These are phyloP conservation scores for Exophiala alcalophila DNA, from an alignment of 2,329 filamentous ascomycete genomes.

Conservation along the genomic window DNA sequence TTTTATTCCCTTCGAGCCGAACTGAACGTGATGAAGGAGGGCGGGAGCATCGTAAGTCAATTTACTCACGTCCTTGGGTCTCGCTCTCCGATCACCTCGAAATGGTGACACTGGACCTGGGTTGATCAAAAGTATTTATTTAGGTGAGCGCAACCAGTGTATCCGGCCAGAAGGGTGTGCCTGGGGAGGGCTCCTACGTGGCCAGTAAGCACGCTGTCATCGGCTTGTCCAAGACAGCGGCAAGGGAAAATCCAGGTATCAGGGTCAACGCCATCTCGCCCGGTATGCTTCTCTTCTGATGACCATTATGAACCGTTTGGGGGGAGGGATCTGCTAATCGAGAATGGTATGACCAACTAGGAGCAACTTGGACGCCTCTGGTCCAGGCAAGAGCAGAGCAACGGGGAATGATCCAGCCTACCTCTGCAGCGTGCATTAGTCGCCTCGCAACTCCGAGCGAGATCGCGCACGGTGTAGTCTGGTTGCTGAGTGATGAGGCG, in stretches of 20 bases:
- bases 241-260: constrained; percentile 36
- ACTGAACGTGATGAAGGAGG: constrained; percentile 40
- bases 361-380: constrained; percentile 4
- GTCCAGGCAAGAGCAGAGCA: neutral
- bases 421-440: neutral
- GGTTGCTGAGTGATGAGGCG: constrained; percentile 46
- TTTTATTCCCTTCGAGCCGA: constrained; percentile 54
- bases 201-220: constrained; percentile 44
- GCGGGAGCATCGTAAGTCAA: constrained; percentile 10
- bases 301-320: neutral
- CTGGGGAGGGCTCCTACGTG: constrained; percentile 39
- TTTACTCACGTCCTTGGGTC: neutral
- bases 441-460: constrained; percentile 24
- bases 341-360: constrained; percentile 1
- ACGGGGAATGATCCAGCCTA: neutral
- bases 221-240: constrained; percentile 42
- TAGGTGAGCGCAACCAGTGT: constrained; percentile 5
- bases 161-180: neutral
- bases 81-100: neutral
- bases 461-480: constrained; percentile 45
- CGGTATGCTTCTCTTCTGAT: constrained; percentile 1
- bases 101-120: too few relatives aligned
- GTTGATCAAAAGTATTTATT: neutral
- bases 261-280: constrained; percentile 36
- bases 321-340: neutral